Evolutionary conservation across 2,329 filamentous ascomycete species (phyloP), one percentile per base, ranked within the genome.

Genomic region (Claviceps cyperi): DNA sequence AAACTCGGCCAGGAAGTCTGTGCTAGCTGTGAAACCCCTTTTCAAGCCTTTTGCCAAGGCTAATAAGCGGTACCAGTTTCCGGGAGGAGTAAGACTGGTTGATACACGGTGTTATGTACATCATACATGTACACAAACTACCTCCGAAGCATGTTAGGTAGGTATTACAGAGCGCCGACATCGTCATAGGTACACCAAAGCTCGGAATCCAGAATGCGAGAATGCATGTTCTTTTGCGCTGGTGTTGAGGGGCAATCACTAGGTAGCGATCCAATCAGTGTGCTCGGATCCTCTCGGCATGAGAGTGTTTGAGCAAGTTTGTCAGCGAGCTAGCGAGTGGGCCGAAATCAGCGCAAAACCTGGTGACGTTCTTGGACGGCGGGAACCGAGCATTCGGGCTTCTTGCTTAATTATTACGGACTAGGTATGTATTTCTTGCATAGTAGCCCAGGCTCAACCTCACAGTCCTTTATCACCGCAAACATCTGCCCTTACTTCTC

Each of bases 281-380:
- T 5, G 36, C 32, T 21, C 15, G 28, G 21, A 43, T 36, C 22
- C 17, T n/a, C 8, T 5, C 28, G 36, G 49, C 44, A 48, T 66
- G 64, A 64, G 64, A 57, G 54, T 61, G 53, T 66, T 66, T 66
- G 64, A 66, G 64, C 64, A 66, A 66, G 64, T 66, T 66, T 64
- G 52, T 53, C 53, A 45, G 37, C 19, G 44, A 17, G 7, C 15
- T 17, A 11, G 22, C 19, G 44, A 17, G 7, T 9, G 8, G 4
- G 22, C 3, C 22, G 43, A 14, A 43, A 24, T 15, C n/a, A 44
- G 43, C 43, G 43, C 22, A 44, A 44, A 32, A 9, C 43, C 22
- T 24, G 14, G 43, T 32, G 14, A 32, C 28, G 11, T 32, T 32
- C 28, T 32, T 32, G 9, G 28, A 32, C 9, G 28, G 28, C 28